Conservation (phyloP, 2,329 filamentous ascomycete genomes). For the Arthroderma sp. region DNA sequence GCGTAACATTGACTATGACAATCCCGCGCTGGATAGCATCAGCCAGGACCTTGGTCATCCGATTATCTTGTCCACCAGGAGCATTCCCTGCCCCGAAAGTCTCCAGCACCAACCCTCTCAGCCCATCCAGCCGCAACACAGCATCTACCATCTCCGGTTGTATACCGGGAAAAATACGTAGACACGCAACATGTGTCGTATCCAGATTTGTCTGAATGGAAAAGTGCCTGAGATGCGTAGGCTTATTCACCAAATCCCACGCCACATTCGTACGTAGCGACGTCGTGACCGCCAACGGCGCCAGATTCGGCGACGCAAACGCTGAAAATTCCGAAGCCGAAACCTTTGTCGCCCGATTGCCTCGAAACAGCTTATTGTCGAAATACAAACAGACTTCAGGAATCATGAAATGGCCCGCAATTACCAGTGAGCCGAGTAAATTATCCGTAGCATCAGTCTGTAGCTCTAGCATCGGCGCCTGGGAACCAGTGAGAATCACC, state of each 20-base stretch:
- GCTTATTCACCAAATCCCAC: slow-evolving; percentile 64
- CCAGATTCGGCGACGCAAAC: slow-evolving; percentile 77
- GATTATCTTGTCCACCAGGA: slow-evolving; percentile 66
- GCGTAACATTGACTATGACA: slow-evolving; percentile 80
- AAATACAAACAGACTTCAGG: slow-evolving; percentile 92
- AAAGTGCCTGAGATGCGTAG: slow-evolving; percentile 62
- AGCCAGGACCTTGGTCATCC: slow-evolving; percentile 62
- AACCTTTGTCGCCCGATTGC: slow-evolving; percentile 78
- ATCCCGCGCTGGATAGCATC: slow-evolving; percentile 67
- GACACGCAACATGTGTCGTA: slow-evolving; percentile 76
- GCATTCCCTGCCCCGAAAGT: slow-evolving; percentile 91
- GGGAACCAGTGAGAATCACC: slow-evolving; percentile 70
- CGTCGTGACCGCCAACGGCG: slow-evolving; percentile 68
- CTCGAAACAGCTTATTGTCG: slow-evolving; percentile 78
- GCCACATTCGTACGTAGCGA: slow-evolving; percentile 68
- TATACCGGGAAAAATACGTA: slow-evolving; percentile 85
- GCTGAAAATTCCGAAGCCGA: slow-evolving; percentile 76
- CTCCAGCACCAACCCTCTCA: slow-evolving; percentile 73
- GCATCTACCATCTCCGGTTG: slow-evolving; percentile 86
- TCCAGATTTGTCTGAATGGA: slow-evolving; percentile 61
- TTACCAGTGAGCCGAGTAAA: slow-evolving; percentile 71
- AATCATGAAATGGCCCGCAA: slow-evolving; percentile 84
- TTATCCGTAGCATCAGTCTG: slow-evolving; percentile 90
- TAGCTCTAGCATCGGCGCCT: slow-evolving; percentile 77
- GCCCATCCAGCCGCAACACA: slow-evolving; percentile 60